A percentile compares a stretch with the other conserved stretches of the same genome.
phyloP scores from a whole-genome alignment of 768 basidiomycete species.

The Hypholoma sublateritium region DNA sequence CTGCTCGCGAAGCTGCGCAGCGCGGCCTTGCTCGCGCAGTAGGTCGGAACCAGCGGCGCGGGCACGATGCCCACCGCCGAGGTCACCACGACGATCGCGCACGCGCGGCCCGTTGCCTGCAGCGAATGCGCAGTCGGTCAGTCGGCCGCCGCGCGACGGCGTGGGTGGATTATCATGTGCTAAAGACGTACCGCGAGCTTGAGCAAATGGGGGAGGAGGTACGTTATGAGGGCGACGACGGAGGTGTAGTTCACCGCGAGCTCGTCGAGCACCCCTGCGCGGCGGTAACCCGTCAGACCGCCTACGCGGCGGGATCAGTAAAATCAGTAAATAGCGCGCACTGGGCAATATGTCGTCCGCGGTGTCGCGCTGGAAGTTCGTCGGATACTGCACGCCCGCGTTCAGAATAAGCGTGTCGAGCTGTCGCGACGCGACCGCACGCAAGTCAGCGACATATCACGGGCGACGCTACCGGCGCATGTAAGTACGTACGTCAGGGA shows the following conservation, averaged over 20 bases:
- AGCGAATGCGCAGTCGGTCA: background rate
- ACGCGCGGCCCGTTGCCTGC: constrained; percentile 44
- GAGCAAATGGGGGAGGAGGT: constrained; percentile 54
- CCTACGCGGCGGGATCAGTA: background rate
- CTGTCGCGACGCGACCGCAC: constrained; percentile 26
- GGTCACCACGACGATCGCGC: constrained; percentile 50
- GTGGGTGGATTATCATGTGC: background rate
- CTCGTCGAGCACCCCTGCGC: constrained; percentile 43
- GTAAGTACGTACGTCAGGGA: constrained; percentile 43
- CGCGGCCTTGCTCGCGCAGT: constrained; percentile 60
- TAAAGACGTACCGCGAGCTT: constrained; percentile 43
- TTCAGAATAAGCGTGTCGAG: constrained; percentile 55
- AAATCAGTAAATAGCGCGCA: constrained; percentile 5
- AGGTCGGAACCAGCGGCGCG: constrained; percentile 40
- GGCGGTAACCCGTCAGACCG: background rate
- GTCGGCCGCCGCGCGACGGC: no score
- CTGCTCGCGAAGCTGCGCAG: constrained; percentile 51
- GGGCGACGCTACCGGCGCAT: background rate
- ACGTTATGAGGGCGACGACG: constrained; percentile 44
- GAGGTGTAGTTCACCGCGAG: constrained; percentile 55
- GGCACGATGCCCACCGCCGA: constrained; percentile 53
- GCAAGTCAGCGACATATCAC: background rate
- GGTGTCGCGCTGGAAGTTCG: constrained; percentile 40
- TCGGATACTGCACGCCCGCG: constrained; percentile 52
- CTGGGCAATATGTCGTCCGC: constrained; percentile 22